A percentile compares a stretch with the other conserved stretches of the same genome.
Evolutionary conservation across 2,329 filamentous ascomycete species (phyloP).

Genomic region (Cercospora sp.): DNA sequence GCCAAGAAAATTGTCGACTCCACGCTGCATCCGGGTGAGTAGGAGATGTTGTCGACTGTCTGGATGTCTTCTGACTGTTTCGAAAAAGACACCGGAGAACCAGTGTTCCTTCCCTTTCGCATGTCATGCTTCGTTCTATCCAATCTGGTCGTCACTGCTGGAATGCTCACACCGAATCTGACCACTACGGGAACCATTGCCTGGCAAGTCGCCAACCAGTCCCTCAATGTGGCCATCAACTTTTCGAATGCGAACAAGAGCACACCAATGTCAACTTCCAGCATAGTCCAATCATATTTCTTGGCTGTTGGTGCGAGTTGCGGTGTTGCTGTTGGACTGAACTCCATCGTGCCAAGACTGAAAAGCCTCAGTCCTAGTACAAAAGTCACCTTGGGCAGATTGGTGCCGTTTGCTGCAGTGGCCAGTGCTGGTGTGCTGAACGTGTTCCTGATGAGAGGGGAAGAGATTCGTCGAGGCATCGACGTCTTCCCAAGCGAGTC

Average conservation of each 20-base stretch:
- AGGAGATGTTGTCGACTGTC: not conserved
- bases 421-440: slow-evolving; percentile 89
- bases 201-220: slow-evolving; percentile 97
- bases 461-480: slow-evolving; percentile 91
- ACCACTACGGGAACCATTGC: slow-evolving; percentile 79
- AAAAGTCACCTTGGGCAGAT: slow-evolving; percentile 73
- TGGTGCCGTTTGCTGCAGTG: slow-evolving; percentile 95
- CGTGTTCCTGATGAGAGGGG: slow-evolving; percentile 95
- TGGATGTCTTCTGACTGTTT: not conserved
- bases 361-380: slow-evolving; percentile 73
- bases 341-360: slow-evolving; percentile 82
- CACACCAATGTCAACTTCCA: slow-evolving; percentile 76
- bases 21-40: slow-evolving; percentile 86
- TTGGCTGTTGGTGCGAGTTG: slow-evolving; percentile 91
- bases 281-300: slow-evolving; percentile 85
- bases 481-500: slow-evolving; percentile 84
- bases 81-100: slow-evolving; percentile 79
- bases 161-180: slow-evolving; percentile 92
- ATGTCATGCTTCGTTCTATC: slow-evolving; percentile 96
- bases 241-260: slow-evolving; percentile 98
- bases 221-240: slow-evolving; percentile 97
- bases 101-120: slow-evolving; percentile 90
- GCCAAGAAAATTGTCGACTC: slow-evolving; percentile 98
- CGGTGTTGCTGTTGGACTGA: slow-evolving; percentile 88
- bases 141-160: slow-evolving; percentile 90